These are phyloP conservation scores for Sapria himalayana DNA, from an alignment of 345 rosid genomes.

Conservation along the genomic window DNA sequence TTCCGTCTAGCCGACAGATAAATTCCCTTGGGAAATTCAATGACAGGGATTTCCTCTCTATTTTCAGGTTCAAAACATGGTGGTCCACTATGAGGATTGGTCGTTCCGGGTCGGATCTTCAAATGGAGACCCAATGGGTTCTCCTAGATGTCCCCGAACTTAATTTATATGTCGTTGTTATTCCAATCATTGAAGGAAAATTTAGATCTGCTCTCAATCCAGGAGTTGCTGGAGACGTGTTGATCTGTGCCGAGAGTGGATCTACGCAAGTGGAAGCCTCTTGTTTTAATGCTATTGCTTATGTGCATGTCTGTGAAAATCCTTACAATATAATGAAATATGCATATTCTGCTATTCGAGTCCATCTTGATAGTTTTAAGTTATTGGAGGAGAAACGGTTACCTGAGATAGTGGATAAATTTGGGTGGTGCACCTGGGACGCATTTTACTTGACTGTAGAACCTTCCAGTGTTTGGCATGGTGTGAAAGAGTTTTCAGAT, in stretches of 20 bases:
- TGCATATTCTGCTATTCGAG: constrained; percentile 45
- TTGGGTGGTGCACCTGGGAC: constrained; percentile 99
- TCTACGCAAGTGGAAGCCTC: constrained; percentile 28
- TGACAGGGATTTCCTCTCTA: constrained; percentile 31
- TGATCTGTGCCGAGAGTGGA: constrained; percentile 57
- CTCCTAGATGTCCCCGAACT: constrained; percentile 47
- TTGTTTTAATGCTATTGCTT: constrained; percentile 37
- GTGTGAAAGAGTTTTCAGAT: constrained; percentile 41
- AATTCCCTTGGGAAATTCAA: constrained; percentile 52
- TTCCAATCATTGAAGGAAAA: constrained; percentile 46
- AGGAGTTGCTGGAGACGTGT: constrained; percentile 31
- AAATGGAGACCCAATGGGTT: constrained; percentile 65
- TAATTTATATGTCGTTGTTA: constrained; percentile 27
- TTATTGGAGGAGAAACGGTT: constrained; percentile 54
- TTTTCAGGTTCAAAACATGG: constrained; percentile 79
- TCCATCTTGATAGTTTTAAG: constrained; percentile 58
- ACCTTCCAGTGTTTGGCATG: constrained; percentile 56
- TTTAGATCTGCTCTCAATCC: constrained; percentile 55
- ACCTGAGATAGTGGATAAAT: constrained; percentile 41
- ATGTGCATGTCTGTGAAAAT: constrained; percentile 51
- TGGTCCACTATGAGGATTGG: constrained; percentile 85
- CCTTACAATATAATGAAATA: constrained; percentile 70
- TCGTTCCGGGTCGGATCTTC: constrained; percentile 54
- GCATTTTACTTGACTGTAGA: constrained; percentile 71
- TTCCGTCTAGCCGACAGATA: constrained; percentile 18